These are phyloP conservation scores for Neonectria magnoliae DNA, from an alignment of 2,329 filamentous ascomycete genomes.

Conservation along the genomic window DNA sequence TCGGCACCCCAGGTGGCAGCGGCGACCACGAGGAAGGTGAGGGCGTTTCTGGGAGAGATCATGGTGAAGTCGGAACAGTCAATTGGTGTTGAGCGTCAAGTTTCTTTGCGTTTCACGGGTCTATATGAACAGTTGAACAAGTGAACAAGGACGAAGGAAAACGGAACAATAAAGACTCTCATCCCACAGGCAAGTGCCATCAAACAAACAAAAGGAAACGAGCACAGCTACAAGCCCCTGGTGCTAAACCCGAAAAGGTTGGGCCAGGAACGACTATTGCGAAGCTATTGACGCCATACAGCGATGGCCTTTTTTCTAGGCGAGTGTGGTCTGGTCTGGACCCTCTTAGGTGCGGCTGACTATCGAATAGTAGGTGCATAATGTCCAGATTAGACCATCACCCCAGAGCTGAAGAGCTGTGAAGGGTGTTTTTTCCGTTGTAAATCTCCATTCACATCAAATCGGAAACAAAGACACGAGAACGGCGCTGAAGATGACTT, in stretches of 20 bases:
- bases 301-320: background rate
- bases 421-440: too few species aligned
- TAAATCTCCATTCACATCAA: too few species aligned
- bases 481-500: too few species aligned
- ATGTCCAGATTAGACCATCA: background rate
- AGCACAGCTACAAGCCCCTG: background rate
- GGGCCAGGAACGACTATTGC: constrained; percentile 3
- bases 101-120: background rate
- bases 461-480: too few species aligned
- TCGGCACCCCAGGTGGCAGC: constrained; percentile 1
- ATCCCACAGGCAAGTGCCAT: background rate
- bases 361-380: background rate
- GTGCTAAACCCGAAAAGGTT: background rate
- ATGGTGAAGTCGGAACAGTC: background rate
- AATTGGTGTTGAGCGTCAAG: background rate
- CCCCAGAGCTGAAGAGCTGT: too few species aligned
- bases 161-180: background rate
- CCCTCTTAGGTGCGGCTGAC: background rate
- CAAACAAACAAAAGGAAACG: background rate
- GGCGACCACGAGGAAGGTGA: background rate
- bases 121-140: background rate
- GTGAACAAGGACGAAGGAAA: background rate
- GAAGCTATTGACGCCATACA: constrained; percentile 8
- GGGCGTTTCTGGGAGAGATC: background rate
- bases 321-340: background rate